A percentile compares a stretch with the other conserved stretches of the same genome.
phyloP scores from a whole-genome alignment of 352 stramenopile genomes.

The Globisporangium sylvaticum region DNA sequence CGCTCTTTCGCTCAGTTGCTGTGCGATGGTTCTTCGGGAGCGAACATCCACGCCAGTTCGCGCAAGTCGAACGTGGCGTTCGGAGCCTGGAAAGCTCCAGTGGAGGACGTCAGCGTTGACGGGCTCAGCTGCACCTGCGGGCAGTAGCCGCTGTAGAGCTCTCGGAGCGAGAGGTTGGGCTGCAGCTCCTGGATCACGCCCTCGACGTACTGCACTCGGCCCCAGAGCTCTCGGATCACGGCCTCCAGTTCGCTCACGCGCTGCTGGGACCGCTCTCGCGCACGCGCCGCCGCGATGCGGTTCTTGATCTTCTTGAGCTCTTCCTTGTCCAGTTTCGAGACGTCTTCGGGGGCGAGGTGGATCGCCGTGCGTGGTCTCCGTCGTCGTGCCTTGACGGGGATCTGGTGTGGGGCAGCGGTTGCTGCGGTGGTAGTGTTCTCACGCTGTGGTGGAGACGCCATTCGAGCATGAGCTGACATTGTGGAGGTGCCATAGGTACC shows the following conservation, averaged over 20 bases:
- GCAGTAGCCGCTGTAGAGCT: conserved; percentile 44
- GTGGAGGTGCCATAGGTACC: not conserved
- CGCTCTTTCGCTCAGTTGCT: conserved; percentile 2
- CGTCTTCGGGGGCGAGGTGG: conserved; percentile 33
- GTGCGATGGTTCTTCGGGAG: not conserved
- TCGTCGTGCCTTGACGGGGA: conserved; percentile 12
- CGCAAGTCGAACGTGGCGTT: conserved; percentile 18
- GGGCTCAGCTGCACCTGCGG: conserved; percentile 27
- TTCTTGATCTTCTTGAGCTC: conserved; percentile 73
- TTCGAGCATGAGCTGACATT: not conserved
- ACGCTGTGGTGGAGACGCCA: not conserved
- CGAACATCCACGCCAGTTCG: conserved; percentile 17
- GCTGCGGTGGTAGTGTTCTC: not conserved
- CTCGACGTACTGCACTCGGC: conserved; percentile 57
- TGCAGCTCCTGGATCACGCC: conserved; percentile 33
- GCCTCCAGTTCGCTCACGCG: conserved; percentile 46
- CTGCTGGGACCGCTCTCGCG: conserved; percentile 49
- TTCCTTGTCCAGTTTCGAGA: conserved; percentile 33
- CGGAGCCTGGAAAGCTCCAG: conserved; percentile 11
- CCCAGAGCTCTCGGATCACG: conserved; percentile 50
- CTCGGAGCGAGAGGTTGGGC: conserved; percentile 28
- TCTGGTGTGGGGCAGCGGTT: not conserved
- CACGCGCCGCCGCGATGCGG: conserved; percentile 54
- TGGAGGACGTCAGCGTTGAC: conserved; percentile 10
- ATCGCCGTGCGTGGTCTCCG: conserved; percentile 49